These are phyloP conservation scores for Fraxinus baroniana DNA, from an alignment of 305 asterid species.

Conservation along the genomic window DNA sequence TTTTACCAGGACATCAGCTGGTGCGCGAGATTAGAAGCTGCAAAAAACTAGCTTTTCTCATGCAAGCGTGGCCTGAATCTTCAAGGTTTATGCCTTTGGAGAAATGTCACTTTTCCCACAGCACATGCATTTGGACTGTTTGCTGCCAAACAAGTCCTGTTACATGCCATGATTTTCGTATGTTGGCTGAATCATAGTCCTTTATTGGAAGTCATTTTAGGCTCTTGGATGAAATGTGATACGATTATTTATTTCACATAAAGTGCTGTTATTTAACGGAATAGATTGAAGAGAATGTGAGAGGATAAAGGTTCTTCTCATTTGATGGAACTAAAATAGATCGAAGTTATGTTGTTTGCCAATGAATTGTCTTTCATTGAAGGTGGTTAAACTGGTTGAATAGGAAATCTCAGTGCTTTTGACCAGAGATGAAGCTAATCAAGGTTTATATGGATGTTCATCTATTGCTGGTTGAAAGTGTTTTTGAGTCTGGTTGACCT, in stretches of 20 bases:
- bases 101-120: background rate
- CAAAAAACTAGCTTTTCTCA: background rate
- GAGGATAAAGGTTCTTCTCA: background rate
- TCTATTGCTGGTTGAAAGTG: background rate
- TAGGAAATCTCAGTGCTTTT: background rate
- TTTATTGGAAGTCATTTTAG: background rate
- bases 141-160: background rate
- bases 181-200: background rate
- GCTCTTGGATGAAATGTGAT: background rate
- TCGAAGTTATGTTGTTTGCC: background rate
- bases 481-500: background rate
- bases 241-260: background rate
- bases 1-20: background rate
- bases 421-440: background rate
- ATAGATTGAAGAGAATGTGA: background rate
- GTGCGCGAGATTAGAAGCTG: background rate
- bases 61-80: background rate
- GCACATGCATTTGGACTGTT: background rate
- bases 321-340: background rate
- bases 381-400: background rate
- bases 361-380: background rate
- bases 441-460: background rate
- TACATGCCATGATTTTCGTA: background rate
- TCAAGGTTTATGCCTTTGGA: background rate
- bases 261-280: background rate